Evolutionary conservation across 345 rosid genomes (phyloP).

Genomic region (Cardiospermum halicacabum): DNA sequence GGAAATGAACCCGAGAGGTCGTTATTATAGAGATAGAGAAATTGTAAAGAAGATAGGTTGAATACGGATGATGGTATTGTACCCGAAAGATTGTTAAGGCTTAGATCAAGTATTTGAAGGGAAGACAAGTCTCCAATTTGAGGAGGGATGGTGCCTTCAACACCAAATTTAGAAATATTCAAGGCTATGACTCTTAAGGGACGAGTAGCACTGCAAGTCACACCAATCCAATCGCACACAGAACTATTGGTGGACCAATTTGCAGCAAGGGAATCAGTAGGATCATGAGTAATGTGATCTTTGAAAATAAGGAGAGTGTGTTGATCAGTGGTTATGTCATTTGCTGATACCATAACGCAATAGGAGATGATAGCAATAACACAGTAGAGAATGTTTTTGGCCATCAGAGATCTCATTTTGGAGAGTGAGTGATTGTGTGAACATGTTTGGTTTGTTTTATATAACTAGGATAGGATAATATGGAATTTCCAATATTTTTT

Average conservation of each 20-base stretch:
- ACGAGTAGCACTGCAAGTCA: slow-evolving; percentile 5
- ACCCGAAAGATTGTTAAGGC: neutral
- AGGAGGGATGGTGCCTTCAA: slow-evolving; percentile 11
- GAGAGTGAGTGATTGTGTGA: too few species aligned
- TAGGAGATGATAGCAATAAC: neutral
- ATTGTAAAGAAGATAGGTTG: neutral
- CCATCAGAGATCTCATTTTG: neutral
- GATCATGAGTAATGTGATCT: neutral
- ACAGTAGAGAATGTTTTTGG: neutral
- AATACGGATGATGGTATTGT: slow-evolving; percentile 1
- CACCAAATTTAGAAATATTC: neutral
- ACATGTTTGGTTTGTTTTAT: too few species aligned
- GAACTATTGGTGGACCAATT: slow-evolving; percentile 4
- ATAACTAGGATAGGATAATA: too few species aligned
- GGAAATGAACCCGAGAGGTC: neutral
- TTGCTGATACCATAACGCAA: neutral
- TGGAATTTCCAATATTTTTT: too few species aligned
- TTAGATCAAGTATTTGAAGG: neutral
- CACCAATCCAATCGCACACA: slow-evolving; percentile 1
- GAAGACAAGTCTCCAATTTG: slow-evolving; percentile 1
- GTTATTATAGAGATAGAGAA: neutral
- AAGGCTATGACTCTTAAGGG: slow-evolving; percentile 14
- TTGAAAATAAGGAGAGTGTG: neutral
- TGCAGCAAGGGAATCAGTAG: neutral
- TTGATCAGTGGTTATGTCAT: neutral